Conservation (phyloP, 345 rosid species). For the Salix caprea region DNA sequence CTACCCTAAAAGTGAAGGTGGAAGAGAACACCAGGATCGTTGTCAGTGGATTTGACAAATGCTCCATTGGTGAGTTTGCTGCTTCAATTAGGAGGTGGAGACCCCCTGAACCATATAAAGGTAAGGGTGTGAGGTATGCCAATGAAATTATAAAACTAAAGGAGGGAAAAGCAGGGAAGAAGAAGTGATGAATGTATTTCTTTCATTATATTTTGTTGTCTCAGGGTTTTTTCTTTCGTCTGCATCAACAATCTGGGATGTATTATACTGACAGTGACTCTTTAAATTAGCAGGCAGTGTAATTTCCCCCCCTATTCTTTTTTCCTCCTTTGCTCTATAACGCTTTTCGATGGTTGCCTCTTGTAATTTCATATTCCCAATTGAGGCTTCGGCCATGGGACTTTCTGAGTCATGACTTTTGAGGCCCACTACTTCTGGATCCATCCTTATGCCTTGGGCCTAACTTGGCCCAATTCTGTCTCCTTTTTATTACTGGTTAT, state of each 20-base stretch:
- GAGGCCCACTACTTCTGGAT: too few species aligned
- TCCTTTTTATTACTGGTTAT: too few species aligned
- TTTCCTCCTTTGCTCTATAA: too few species aligned
- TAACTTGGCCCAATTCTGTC: too few species aligned
- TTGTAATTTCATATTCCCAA: neutral
- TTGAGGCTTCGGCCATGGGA: neutral
- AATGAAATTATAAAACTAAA: slow-evolving; percentile 74
- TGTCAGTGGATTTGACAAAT: slow-evolving; percentile 73
- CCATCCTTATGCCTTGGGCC: too few species aligned
- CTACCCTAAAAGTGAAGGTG: slow-evolving; percentile 65
- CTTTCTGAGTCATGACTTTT: neutral
- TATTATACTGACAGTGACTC: neutral
- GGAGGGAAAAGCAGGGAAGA: slow-evolving; percentile 98
- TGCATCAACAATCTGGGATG: neutral
- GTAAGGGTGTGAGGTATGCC: slow-evolving; percentile 88
- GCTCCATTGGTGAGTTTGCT: slow-evolving; percentile 75
- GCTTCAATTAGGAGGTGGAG: slow-evolving; percentile 91
- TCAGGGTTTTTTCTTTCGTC: neutral
- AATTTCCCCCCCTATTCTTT: neutral
- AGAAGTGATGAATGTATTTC: slow-evolving; percentile 44
- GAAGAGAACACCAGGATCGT: slow-evolving; percentile 79
- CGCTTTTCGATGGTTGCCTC: neutral
- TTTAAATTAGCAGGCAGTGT: neutral
- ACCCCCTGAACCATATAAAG: slow-evolving; percentile 96
- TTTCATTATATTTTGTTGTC: neutral